Percentiles rank a stretch among this genome's conserved stretches.
These are phyloP conservation scores for Ogataea degrootiae DNA, from an alignment of 805 yeast genomes.

Conservation along the genomic window DNA sequence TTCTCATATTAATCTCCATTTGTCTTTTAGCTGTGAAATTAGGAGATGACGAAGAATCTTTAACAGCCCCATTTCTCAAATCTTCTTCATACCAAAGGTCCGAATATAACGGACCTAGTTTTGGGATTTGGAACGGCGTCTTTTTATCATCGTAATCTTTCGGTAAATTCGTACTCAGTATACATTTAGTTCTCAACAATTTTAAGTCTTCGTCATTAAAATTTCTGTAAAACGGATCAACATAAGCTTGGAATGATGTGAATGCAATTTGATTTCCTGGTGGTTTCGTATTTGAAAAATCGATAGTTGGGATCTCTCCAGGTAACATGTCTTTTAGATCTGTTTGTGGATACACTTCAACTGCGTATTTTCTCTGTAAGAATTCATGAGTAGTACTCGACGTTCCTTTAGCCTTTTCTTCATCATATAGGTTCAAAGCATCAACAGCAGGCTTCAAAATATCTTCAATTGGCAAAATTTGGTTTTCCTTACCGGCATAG, in stretches of 20 bases:
- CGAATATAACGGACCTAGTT: conserved; percentile 75
- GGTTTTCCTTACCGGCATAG: conserved; percentile 20
- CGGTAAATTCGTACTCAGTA: conserved; percentile 45
- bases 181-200: conserved; percentile 58
- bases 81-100: conserved; percentile 89
- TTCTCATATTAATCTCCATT: conserved; percentile 19
- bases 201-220: conserved; percentile 78
- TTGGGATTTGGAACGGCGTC: conserved; percentile 77
- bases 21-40: conserved; percentile 16
- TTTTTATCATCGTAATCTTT: conserved; percentile 59
- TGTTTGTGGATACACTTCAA: conserved; percentile 79
- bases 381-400: conserved; percentile 54
- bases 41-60: conserved; percentile 8
- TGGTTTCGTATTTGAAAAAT: conserved; percentile 79
- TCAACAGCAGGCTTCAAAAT: conserved; percentile 18
- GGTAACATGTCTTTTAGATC: conserved; percentile 76
- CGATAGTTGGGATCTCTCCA: conserved; percentile 82
- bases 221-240: conserved; percentile 79
- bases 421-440: conserved; percentile 23
- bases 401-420: conserved; percentile 57
- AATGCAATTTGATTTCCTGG: conserved; percentile 90
- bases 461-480: conserved; percentile 17
- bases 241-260: conserved; percentile 75
- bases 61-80: conserved; percentile 28
- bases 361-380: conserved; percentile 73